These are phyloP conservation scores for Rhodocollybia butyracea DNA, from an alignment of 768 basidiomycete genomes.

Conservation along the genomic window DNA sequence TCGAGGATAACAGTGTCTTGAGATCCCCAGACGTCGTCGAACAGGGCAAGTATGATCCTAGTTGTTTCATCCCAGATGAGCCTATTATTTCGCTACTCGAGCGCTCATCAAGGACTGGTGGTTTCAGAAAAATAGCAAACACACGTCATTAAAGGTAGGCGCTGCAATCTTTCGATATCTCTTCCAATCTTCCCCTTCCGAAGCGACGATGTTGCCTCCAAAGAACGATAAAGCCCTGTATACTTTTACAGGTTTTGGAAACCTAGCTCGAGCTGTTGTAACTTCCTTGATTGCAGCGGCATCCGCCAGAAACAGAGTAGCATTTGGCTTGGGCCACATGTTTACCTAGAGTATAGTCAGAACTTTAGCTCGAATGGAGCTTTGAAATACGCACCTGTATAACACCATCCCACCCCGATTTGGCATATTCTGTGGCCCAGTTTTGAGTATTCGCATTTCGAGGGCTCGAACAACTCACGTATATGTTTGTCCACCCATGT, in stretches of 20 bases:
- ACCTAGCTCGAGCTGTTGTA: slow-evolving; percentile 42
- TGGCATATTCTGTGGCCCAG: not conserved
- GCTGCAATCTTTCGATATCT: slow-evolving; percentile 58
- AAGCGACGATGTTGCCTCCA: slow-evolving; percentile 61
- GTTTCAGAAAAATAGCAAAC: not conserved
- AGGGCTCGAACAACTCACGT: not conserved
- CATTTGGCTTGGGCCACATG: too few relatives aligned
- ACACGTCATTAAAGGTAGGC: slow-evolving; percentile 64
- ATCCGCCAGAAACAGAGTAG: slow-evolving; percentile 1
- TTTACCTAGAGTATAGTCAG: not conserved
- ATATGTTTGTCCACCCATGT: not conserved
- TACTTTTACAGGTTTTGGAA: slow-evolving; percentile 50
- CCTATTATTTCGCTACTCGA: slow-evolving; percentile 37
- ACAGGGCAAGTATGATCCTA: slow-evolving; percentile 39
- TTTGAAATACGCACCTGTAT: not conserved
- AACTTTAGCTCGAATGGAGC: not conserved
- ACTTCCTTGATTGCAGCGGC: slow-evolving; percentile 36
- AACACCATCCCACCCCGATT: not conserved
- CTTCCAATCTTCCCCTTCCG: slow-evolving; percentile 66
- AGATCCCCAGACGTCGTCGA: slow-evolving; percentile 46
- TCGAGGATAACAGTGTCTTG: slow-evolving; percentile 37
- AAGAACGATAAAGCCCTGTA: slow-evolving; percentile 48
- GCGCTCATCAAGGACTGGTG: not conserved
- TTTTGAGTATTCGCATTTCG: not conserved
- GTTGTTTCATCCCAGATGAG: slow-evolving; percentile 48